Conservation (phyloP, 768 basidiomycete species). For the Lentinus brumalis region DNA sequence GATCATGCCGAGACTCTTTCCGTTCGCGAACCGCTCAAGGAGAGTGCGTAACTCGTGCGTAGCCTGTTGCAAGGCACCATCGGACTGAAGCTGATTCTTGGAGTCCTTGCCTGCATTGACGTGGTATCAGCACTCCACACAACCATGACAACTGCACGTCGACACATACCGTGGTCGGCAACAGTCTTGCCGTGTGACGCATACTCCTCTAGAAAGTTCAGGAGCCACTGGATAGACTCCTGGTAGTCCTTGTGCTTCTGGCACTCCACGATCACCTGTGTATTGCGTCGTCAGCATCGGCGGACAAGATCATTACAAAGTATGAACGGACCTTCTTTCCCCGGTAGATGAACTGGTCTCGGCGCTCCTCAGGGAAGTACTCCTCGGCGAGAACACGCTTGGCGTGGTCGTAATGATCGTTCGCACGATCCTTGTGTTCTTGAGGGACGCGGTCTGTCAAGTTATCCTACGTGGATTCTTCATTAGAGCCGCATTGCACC, state of each 20-base stretch:
- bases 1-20: conserved; percentile 63
- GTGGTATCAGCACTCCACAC: neutral
- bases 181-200: conserved; percentile 38
- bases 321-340: conserved; percentile 72
- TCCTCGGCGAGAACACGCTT: conserved; percentile 77
- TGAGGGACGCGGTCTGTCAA: conserved; percentile 63
- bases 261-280: conserved; percentile 81
- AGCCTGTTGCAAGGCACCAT: conserved; percentile 58
- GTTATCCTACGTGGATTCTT: conserved; percentile 33
- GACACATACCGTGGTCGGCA: conserved; percentile 16
- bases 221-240: conserved; percentile 73
- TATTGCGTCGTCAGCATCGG: neutral
- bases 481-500: conserved; percentile 2
- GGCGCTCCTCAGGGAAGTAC: conserved; percentile 86
- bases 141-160: neutral
- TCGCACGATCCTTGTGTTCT: conserved; percentile 60
- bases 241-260: conserved; percentile 93
- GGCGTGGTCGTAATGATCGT: conserved; percentile 57
- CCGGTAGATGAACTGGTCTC: conserved; percentile 92
- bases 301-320: too few relatives aligned
- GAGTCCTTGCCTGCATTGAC: conserved; percentile 20
- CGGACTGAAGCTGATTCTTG: conserved; percentile 35
- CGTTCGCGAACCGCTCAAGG: conserved; percentile 90
- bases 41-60: conserved; percentile 71
- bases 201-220: conserved; percentile 65